Evolutionary conservation across 306 rosid species (phyloP), one percentile per base, ranked within the genome.

Genomic region (Carpinus fangiana): DNA sequence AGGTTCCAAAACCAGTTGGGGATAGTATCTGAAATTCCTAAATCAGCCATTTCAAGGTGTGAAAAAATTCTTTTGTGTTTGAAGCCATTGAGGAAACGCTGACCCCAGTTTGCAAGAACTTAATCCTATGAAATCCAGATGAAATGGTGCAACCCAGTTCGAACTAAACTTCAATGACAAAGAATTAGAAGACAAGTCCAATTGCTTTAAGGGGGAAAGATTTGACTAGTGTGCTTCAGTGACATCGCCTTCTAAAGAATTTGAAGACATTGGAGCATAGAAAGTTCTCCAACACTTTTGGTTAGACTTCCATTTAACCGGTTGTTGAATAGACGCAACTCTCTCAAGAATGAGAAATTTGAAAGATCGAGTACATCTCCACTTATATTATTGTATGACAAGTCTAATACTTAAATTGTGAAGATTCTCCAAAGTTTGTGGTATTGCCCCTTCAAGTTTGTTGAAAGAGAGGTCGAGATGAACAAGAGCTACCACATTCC

Each of bases 31-130:
- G 75, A 66, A 47, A 82, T 78, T 47, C n/a, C 21, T 2, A 43
- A 65, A 55, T 73, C 14, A 0, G 62, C 0, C 26, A 78, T 59
- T 31, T 50, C 1, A 14, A 82, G 77, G 1, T 12, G 26, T 0
- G 3, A n/a, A 8, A 20, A 83, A 59, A 3, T 83, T n/a, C 18
- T 7, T 73, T 45, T 83, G 83, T 2, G 77, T 67, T 13, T 38
- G 67, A 69, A 82, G 54, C 86, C 86, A 82, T 82, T 59, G 74
- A 1, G 86, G 83, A 74, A 82, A 82, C 8, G 66, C 16, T 41
- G 80, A 76, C 57, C 86, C 86, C 8, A 78, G 45, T 10, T 74
- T 78, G 69, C 84, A 71, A 60, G 62, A 81, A 20, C 12, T 4
- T 64, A 76, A 20, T 9, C 0, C 1, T 23, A 81, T 8, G 5